A percentile compares a stretch with the other conserved stretches of the same genome.
Evolutionary conservation across 306 rosid species (phyloP).

Genomic region (Vicia sativa): DNA sequence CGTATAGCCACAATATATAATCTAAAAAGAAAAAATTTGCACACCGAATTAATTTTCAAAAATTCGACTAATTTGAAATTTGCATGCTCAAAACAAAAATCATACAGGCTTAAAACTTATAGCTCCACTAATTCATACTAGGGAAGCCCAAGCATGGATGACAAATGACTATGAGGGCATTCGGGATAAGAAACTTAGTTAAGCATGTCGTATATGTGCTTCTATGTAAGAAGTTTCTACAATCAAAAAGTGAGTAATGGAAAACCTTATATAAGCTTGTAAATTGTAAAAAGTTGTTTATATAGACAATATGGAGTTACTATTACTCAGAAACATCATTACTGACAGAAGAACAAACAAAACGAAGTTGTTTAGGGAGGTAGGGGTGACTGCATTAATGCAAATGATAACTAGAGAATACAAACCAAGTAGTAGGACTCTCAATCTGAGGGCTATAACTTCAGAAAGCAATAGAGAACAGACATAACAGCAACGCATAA

Average conservation of each 20-base stretch:
- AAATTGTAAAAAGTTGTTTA: too few relatives aligned
- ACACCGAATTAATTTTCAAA: too few relatives aligned
- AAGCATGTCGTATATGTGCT: not conserved
- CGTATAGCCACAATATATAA: too few relatives aligned
- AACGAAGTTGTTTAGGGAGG: constrained; percentile 1
- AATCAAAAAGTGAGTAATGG: not conserved
- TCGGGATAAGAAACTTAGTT: not conserved
- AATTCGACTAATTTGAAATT: too few relatives aligned
- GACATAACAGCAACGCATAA: too few relatives aligned
- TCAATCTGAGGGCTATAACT: constrained; percentile 16
- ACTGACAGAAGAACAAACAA: constrained; percentile 1
- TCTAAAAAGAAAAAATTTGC: too few relatives aligned
- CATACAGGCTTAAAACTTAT: too few relatives aligned
- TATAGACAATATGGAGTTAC: not conserved
- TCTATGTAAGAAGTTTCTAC: not conserved
- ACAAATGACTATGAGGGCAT: not conserved
- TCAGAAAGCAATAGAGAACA: too few relatives aligned
- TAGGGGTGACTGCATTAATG: not conserved
- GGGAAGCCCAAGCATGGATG: not conserved
- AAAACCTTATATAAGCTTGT: too few relatives aligned
- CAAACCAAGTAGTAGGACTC: constrained; percentile 23
- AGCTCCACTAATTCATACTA: too few relatives aligned
- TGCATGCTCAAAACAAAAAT: too few relatives aligned
- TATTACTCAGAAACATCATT: not conserved
- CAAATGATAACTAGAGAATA: not conserved